phyloP scores from a whole-genome alignment of 352 stramenopile species.

The Globisporangium acanthophoron region DNA sequence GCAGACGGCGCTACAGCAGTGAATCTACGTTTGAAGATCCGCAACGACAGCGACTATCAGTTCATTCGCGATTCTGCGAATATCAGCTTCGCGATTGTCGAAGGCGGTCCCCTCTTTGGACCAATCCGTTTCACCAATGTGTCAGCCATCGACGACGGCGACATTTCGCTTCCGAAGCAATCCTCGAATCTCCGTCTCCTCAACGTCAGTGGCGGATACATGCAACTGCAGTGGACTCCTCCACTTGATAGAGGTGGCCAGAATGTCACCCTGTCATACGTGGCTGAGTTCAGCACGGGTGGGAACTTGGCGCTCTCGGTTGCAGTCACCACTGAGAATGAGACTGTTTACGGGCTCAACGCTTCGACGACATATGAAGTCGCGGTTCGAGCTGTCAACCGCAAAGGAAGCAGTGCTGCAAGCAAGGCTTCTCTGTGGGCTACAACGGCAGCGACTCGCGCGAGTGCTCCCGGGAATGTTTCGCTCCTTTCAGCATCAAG shows the following conservation, averaged over 20 bases:
- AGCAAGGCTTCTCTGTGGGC: constrained; percentile 22
- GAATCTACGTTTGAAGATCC: constrained; percentile 23
- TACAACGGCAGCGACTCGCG: constrained; percentile 17
- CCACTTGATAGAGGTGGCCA: constrained; percentile 32
- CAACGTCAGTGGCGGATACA: constrained; percentile 28
- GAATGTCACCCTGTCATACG: constrained; percentile 22
- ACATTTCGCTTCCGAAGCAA: constrained; percentile 43
- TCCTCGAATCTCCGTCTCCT: constrained; percentile 23
- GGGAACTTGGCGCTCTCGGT: constrained; percentile 9
- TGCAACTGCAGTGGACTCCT: constrained; percentile 36
- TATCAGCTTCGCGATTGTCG: constrained; percentile 33
- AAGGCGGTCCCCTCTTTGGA: constrained; percentile 27
- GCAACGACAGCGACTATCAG: constrained; percentile 38
- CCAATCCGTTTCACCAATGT: constrained; percentile 16
- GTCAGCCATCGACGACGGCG: constrained; percentile 43
- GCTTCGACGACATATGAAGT: constrained; percentile 44
- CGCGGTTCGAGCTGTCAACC: constrained; percentile 29
- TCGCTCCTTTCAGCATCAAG: constrained; percentile 26
- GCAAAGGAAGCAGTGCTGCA: constrained; percentile 13
- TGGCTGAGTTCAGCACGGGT: constrained; percentile 17
- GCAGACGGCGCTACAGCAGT: constrained; percentile 16
- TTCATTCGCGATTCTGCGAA: constrained; percentile 29
- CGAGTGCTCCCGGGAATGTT: constrained; percentile 27
- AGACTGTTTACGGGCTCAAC: constrained; percentile 32
- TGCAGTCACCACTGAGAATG: constrained; percentile 3